Evolutionary conservation across 2,329 filamentous ascomycete genomes (phyloP).

Genomic region (Bipolaris sorokiniana): DNA sequence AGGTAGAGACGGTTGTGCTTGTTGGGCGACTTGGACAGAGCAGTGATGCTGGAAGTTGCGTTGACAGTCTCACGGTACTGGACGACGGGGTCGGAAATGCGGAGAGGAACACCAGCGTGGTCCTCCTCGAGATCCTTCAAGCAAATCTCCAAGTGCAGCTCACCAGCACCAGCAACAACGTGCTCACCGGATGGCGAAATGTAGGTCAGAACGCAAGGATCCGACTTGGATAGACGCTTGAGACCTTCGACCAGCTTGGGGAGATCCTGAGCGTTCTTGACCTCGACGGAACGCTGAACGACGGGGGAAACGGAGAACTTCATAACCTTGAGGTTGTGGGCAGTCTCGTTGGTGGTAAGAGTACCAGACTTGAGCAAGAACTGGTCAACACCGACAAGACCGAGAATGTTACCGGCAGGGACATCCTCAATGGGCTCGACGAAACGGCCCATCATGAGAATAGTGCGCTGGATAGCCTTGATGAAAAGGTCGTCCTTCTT

Average conservation of each 20-base stretch:
- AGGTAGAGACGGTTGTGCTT: slow-evolving; percentile 99
- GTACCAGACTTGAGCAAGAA: slow-evolving; percentile 99
- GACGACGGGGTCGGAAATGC: slow-evolving; percentile 97
- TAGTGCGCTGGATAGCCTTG: slow-evolving; percentile 99
- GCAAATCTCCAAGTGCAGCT: slow-evolving; percentile 99
- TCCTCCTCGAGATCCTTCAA: slow-evolving; percentile 99
- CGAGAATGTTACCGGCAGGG: slow-evolving; percentile 99
- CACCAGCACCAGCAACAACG: slow-evolving; percentile 98
- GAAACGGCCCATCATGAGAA: slow-evolving; percentile 99
- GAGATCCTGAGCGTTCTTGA: slow-evolving; percentile 99
- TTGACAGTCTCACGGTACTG: slow-evolving; percentile 97
- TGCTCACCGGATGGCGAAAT: slow-evolving; percentile 96
- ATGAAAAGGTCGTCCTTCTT: slow-evolving; percentile 99
- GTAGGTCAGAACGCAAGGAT: slow-evolving; percentile 93
- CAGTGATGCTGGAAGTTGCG: slow-evolving; percentile 86
- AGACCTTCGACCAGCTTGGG: slow-evolving; percentile 99
- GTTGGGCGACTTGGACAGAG: slow-evolving; percentile 99
- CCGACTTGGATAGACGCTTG: slow-evolving; percentile 99
- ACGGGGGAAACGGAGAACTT: slow-evolving; percentile 99
- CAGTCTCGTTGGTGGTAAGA: slow-evolving; percentile 93
- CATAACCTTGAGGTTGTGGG: slow-evolving; percentile 99
- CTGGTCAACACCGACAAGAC: slow-evolving; percentile 99
- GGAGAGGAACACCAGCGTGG: slow-evolving; percentile 97
- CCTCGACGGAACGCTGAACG: slow-evolving; percentile 97
- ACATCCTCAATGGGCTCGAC: slow-evolving; percentile 99